Evolutionary conservation across 2,329 filamentous ascomycete species (phyloP).

Genomic region (Pseudovirgaria hyperparasitica): DNA sequence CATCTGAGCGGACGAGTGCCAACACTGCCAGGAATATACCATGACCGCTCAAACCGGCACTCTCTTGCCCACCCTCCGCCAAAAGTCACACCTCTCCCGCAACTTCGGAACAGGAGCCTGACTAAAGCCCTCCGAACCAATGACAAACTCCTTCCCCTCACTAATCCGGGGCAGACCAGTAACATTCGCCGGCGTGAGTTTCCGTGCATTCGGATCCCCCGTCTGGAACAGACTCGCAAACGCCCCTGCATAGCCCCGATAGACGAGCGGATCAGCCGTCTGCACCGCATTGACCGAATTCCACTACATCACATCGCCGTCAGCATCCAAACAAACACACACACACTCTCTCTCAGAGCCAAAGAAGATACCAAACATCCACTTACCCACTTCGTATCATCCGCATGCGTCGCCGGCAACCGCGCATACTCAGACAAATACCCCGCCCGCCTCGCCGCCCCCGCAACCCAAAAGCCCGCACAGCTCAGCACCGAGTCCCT

Average conservation of each 20-base stretch:
- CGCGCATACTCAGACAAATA: slow-evolving; percentile 43
- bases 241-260: slow-evolving; percentile 44
- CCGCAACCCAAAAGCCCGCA: slow-evolving; percentile 45
- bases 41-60: slow-evolving; percentile 35
- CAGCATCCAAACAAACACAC: slow-evolving; percentile 2
- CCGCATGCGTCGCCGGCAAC: slow-evolving; percentile 43
- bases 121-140: slow-evolving; percentile 33
- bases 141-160: slow-evolving; percentile 37
- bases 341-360: neutral
- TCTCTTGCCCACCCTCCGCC: slow-evolving; percentile 33
- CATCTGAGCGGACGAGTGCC: too few species aligned
- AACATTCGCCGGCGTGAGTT: slow-evolving; percentile 34
- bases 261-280: slow-evolving; percentile 38
- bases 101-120: slow-evolving; percentile 27
- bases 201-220: slow-evolving; percentile 44
- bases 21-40: too few species aligned
- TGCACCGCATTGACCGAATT: slow-evolving; percentile 43
- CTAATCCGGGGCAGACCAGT: slow-evolving; percentile 33
- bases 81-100: slow-evolving; percentile 39
- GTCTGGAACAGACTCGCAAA: slow-evolving; percentile 49
- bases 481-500: slow-evolving; percentile 47
- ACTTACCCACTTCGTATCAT: slow-evolving; percentile 43
- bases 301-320: slow-evolving; percentile 29
- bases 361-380: neutral
- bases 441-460: slow-evolving; percentile 29